phyloP scores from a whole-genome alignment of 768 basidiomycete species.

The Boletales sp. region DNA sequence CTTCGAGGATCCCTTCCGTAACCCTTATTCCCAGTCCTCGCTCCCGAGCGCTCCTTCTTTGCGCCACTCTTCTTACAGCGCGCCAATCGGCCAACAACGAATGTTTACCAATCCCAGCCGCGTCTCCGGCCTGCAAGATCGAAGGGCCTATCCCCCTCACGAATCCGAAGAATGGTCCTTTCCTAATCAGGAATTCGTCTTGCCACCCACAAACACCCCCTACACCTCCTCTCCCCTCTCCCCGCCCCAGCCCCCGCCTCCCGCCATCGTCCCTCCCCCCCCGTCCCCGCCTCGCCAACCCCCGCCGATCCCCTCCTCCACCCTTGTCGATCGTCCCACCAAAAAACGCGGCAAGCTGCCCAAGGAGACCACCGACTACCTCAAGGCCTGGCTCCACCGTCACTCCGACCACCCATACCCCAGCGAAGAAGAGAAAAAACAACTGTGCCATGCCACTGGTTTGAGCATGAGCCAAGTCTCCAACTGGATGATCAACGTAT shows the following conservation, averaged over 20 bases:
- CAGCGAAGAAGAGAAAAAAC: slow-evolving; percentile 87
- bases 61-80: slow-evolving; percentile 66
- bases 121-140: slow-evolving; percentile 68
- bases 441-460: slow-evolving; percentile 80
- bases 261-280: slow-evolving; percentile 36
- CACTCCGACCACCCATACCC: slow-evolving; percentile 90
- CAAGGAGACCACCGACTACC: slow-evolving; percentile 85
- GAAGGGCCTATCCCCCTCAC: slow-evolving; percentile 47
- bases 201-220: slow-evolving; percentile 28
- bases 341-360: slow-evolving; percentile 86
- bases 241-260: slow-evolving; percentile 35
- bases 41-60: slow-evolving; percentile 52
- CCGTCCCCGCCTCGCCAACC: slow-evolving; percentile 52
- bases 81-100: slow-evolving; percentile 53
- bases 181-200: slow-evolving; percentile 55
- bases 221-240: slow-evolving; percentile 38
- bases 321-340: slow-evolving; percentile 70
- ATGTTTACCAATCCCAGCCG: slow-evolving; percentile 68
- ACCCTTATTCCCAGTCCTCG: slow-evolving; percentile 42
- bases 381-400: slow-evolving; percentile 85
- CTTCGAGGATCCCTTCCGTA: slow-evolving; percentile 57
- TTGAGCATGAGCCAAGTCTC: slow-evolving; percentile 88
- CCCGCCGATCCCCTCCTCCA: slow-evolving; percentile 47
- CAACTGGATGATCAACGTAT: slow-evolving; percentile 91
- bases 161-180: slow-evolving; percentile 75